Base-by-base conservation (phyloP, 2,329 filamentous ascomycete genomes). In the Pleurostoma richardsiae region DNA sequence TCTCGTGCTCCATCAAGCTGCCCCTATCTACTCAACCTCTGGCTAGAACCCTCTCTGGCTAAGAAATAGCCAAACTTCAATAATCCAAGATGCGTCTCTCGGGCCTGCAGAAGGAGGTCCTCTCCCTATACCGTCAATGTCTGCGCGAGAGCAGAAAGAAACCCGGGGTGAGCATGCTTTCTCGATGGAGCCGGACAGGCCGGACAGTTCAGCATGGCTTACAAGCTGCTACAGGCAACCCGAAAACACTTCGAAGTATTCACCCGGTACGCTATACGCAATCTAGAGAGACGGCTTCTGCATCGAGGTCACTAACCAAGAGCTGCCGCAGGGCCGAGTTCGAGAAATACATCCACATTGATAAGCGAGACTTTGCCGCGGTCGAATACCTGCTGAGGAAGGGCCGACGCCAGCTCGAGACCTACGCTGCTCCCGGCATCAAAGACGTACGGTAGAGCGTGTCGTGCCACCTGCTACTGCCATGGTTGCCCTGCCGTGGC, bases 101-200 rank as follows among this genome's bases (percentile, higher is more conserved):
- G 6, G 94, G 94, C 33, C 74, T 97, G n/a, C 92, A 97, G 64
- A 85, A 81, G 58, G 90, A 96, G 59, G 92, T 96, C 4, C 67
- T 97, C 44, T 76, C 83, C 31, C 79, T 99, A 10, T 99, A 97
- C 65, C 83, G 92, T 49, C 80, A 83, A 61, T 97, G 92, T 59
- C 72, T 99, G 29, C 82, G 91, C 49, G 88, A 88, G 59, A 83
- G 86, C 49, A 81, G 85, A 50, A 85, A 83, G 59, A 97, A 99
- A 66, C 90, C 91, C 43, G 63, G 69, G 57, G 89, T 92, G 65
- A 52, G 58, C 8, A 30, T 30, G 26, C 3, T 7, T 19, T 19
- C 19, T 19, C 19, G 19, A 19, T 19, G 19, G 2, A 19, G 43
- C 52, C 41, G 56, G 41, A 51, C 19, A 19, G 19, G 19, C 19